These are phyloP conservation scores for Trichosporon inkin DNA, from an alignment of 1,284 basidiomycete genomes.

Conservation along the genomic window DNA sequence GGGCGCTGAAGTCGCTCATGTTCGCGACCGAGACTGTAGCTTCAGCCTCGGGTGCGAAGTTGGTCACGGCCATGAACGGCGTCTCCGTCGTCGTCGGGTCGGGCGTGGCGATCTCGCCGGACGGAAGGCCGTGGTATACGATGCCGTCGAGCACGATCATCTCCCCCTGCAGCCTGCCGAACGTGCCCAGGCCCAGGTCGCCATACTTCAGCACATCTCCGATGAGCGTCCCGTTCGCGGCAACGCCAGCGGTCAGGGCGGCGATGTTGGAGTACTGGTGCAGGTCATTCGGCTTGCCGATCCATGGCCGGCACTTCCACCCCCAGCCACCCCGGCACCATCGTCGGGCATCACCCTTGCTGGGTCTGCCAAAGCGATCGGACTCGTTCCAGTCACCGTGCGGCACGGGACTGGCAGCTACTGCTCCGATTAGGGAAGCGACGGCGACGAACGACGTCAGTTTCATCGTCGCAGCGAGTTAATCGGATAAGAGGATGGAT, in stretches of 20 bases:
- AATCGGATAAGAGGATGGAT: too few relatives aligned
- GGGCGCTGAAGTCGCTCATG: slow-evolving; percentile 12
- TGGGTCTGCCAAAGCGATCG: background rate
- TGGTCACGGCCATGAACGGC: slow-evolving; percentile 12
- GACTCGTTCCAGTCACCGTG: background rate
- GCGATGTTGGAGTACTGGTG: slow-evolving; percentile 15
- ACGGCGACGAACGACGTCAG: slow-evolving; percentile 1
- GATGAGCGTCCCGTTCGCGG: slow-evolving; percentile 7
- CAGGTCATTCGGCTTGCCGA: slow-evolving; percentile 6
- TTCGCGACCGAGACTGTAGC: background rate
- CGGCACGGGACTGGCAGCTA: background rate
- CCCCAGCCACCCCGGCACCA: background rate
- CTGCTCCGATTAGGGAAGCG: background rate
- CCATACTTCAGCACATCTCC: slow-evolving; percentile 6
- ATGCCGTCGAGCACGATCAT: slow-evolving; percentile 16
- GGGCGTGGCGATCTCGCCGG: background rate
- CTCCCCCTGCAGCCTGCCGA: slow-evolving; percentile 8
- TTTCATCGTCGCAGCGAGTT: slow-evolving; percentile 2
- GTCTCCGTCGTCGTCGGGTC: background rate
- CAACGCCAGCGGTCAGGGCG: slow-evolving; percentile 9
- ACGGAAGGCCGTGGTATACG: slow-evolving; percentile 4
- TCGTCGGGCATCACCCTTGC: background rate
- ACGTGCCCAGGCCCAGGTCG: slow-evolving; percentile 14
- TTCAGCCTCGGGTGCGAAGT: slow-evolving; percentile 1
- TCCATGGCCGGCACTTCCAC: background rate